Base-by-base conservation (phyloP, 345 rosid species). In the Arabis alpina region DNA sequence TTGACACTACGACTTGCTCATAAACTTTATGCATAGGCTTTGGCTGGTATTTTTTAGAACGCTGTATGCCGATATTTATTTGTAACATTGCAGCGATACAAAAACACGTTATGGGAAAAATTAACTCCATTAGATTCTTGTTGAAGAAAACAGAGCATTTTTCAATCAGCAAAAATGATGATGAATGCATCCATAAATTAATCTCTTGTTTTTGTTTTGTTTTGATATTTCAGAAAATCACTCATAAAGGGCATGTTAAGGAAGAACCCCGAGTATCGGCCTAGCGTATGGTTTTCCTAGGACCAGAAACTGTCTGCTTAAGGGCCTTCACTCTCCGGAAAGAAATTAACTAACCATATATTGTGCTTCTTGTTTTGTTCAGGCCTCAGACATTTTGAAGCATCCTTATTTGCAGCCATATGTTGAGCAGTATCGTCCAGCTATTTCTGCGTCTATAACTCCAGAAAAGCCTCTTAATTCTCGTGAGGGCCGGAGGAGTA, bases 301-400 rank as follows among this genome's bases (percentile, higher is more conserved):
- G 16, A 66, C 49, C 48, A 52, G 30, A 28, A 40, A 51, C 10
- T 48, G 5, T 73, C 75, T 63, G 55, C 70, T 71, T 68, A 61
- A 40, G 43, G 63, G 43, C 43, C 65, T 58, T 68, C 41, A 11
- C 58, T 30, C 10, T 42, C 66, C 45, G 6, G 56, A 69, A 49
- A 71, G 62, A 61, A 55, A 74, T 51, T 2, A 70, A 42, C 51
- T 80, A 70, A 74, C 49, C 55, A 54, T 64, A 11, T 67, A 12
- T 11, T 64, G 48, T 57, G 62, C 55, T 67, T 61, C 44, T 16
- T 19, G 61, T 56, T 77, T 67, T n/a, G 40, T 16, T 66, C 81
- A 94, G 99, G 97, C 99, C 67, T 79, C 96, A 0, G 97, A 91
- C 80, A 78, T 94, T 81, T 77, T 94, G 87, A 94, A 94, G 92